Evolutionary conservation across 306 rosid species (phyloP), one percentile per base, ranked within the genome.

Genomic region (Heteromeles arbutifolia): DNA sequence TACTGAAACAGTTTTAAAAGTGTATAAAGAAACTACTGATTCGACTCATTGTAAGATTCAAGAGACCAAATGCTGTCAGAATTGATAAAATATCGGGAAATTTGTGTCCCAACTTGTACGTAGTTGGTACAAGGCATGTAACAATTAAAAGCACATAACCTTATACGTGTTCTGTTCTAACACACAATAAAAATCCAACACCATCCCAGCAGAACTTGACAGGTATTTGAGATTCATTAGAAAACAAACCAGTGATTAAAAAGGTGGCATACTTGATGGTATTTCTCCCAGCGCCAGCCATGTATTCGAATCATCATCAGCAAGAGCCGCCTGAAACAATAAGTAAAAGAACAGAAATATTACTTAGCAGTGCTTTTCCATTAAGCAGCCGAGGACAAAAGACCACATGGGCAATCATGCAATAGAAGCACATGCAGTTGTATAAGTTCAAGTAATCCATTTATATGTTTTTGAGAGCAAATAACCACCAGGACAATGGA

Each of bases 261-360:
- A 72, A 74, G 75, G 82, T 50, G 79, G 81, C 96, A 74, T 95
- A 92, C 98, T 92, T 84, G 92, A 81, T 84, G 90, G 96, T 86
- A 90, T 90, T 90, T 95, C 98, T 74, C 89, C 98, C 45, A 95
- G 93, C 12, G n/a, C n/a, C n/a, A n/a, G 98, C 91, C 97, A 92
- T 95, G 75, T 95, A 95, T 85, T 95, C 56, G 96, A 87, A 84
- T 95, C 98, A 80, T 95, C 98, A 74, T 95, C 98, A 0, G 82
- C 96, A 80, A 92, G 88, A 72, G 97, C 66, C 22, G 79, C 97
- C 98, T 94, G 96, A 82, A 87, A 90, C 73, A 86, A 80, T 50
- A 73, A 62, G 76, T 73, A 53, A 80, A 78, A 66, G 61, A 54
- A 68, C 11, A 11, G 75, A 32, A 44, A 63, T 25, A 34, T 50